Percentiles rank a stretch among this genome's conserved stretches.
These are phyloP conservation scores for Plasmodium cynomolgi DNA, from an alignment of 169 alveolate genomes.

Conservation along the genomic window DNA sequence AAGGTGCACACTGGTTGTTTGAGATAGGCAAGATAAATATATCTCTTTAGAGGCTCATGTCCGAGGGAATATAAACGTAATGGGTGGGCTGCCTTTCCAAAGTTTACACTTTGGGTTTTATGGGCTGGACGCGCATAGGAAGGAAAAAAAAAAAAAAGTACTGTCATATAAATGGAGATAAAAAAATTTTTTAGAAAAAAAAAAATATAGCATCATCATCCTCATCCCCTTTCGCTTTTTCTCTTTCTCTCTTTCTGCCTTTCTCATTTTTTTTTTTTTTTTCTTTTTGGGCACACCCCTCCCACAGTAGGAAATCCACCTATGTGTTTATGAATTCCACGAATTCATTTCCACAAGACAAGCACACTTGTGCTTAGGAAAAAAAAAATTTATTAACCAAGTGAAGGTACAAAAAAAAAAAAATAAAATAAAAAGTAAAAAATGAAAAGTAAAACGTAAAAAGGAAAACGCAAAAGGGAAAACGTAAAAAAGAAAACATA, in stretches of 20 bases:
- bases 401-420: neutral
- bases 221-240: neutral
- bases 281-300: neutral
- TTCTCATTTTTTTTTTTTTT: neutral
- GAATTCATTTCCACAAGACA: slow-evolving; percentile 6
- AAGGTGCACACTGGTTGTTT: neutral
- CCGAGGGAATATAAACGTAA: neutral
- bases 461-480: neutral
- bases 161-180: neutral
- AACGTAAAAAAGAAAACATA: neutral
- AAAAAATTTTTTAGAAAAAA: neutral
- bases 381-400: neutral
- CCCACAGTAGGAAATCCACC: neutral
- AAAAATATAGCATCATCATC: neutral
- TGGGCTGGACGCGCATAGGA: neutral
- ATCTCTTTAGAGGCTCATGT: neutral
- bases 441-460: neutral
- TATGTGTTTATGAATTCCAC: neutral
- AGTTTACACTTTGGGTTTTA: neutral
- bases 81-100: neutral
- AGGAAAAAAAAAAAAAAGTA: neutral
- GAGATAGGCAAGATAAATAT: neutral
- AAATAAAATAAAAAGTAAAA: too few relatives aligned
- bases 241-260: neutral
- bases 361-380: neutral